Base-by-base conservation (phyloP, 129 eudicot species). In the Lonicera japonica region DNA sequence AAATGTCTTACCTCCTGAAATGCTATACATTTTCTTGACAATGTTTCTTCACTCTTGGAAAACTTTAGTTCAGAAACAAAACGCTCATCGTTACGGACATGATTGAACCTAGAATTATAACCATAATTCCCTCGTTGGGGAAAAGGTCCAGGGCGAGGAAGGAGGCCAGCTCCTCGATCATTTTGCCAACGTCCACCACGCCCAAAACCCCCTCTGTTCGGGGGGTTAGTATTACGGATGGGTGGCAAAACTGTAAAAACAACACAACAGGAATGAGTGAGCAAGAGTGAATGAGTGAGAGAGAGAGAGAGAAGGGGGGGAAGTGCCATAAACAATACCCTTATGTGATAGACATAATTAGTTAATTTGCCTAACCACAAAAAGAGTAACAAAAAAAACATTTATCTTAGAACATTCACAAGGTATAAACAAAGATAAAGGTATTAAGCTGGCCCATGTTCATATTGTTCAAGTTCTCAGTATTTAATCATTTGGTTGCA, bases 31-130 rank as follows among this genome's bases (percentile, higher is more conserved):
- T 88, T 94, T 60, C 99, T 85, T 53, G 99, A 80, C 63, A 94
- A 75, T 2, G 99, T 94, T 72, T 94, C 99, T 73, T 94, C 99
- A 66, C 99, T 88, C 82, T 88, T 92, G 34, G 88, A 77, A 66
- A 94, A 85, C 76, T 94, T 94, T 78, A 94, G 69, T 68, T 94
- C 99, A 71, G 99, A 88, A 58, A 94, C 99, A 77, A 94, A 83
- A 5, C 96, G 95, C 66, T 94, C 99, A 83, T 94, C 99, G 18
- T 84, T 84, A 47, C 82, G 95, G 34, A 46, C 84, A 69, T 75
- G 77, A 54, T 77, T 58, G 25, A 58, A 79, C 78, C 73, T 76
- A 19, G 68, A 58, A 23, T 86, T 86, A 48, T 78, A 88, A 68
- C 92, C 91, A 62, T 63, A 87, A 66, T 77, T 79, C 47, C 75